phyloP scores from a whole-genome alignment of 73 alveolate genomes.

The Paraurostyla sp. region DNA sequence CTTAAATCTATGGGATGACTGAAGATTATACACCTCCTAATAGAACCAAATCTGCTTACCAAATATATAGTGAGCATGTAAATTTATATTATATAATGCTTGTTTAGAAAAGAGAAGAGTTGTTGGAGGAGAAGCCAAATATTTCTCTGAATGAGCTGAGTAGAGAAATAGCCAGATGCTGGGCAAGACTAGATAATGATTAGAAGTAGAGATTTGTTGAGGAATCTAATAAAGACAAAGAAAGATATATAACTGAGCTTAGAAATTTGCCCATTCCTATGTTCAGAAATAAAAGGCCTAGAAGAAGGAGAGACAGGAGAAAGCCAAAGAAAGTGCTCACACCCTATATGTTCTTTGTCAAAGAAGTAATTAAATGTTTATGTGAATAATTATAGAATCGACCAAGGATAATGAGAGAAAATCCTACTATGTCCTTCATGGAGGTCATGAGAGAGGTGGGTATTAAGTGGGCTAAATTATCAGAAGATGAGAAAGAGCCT shows the following conservation, averaged over 20 bases:
- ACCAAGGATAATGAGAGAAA: constrained; percentile 53
- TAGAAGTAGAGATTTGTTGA: constrained; percentile 32
- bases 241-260: constrained; percentile 51
- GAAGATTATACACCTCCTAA: constrained; percentile 55
- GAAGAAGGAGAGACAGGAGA: constrained; percentile 44
- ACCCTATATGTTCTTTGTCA: constrained; percentile 64
- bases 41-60: constrained; percentile 33
- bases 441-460: constrained; percentile 69
- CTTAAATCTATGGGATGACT: constrained; percentile 45
- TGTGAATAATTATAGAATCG: constrained; percentile 11
- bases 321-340: constrained; percentile 62
- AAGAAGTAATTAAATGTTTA: constrained; percentile 10
- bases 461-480: constrained; percentile 29
- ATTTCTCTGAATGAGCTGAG: background rate
- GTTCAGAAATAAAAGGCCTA: constrained; percentile 46
- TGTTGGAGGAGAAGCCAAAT: constrained; percentile 5
- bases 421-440: constrained; percentile 33
- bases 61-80: constrained; percentile 36
- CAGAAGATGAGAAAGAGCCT: constrained; percentile 45
- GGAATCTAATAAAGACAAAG: constrained; percentile 50
- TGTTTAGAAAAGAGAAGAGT: constrained; percentile 49
- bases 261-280: constrained; percentile 39
- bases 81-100: background rate
- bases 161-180: constrained; percentile 21
- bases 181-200: constrained; percentile 35